Evolutionary conservation across 164 flowering plant species (phyloP).

Genomic region (Berberis vulgaris): DNA sequence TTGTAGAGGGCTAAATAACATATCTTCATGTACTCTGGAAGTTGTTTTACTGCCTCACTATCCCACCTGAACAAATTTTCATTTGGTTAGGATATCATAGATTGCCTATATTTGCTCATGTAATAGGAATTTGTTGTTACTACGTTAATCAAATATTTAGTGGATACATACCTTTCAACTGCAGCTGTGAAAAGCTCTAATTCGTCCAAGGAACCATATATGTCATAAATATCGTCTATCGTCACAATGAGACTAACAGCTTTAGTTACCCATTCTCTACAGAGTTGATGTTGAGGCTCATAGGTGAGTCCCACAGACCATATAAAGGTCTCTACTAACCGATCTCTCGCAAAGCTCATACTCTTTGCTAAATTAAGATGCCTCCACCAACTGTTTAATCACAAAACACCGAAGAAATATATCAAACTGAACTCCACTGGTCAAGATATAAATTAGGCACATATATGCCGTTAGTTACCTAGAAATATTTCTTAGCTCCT

Average conservation of each 20-base stretch:
- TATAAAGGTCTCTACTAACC: slow-evolving; percentile 4
- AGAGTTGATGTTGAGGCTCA: slow-evolving; percentile 1
- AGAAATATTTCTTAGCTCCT: slow-evolving; percentile 19
- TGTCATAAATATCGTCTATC: slow-evolving; percentile 33
- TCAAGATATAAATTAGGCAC: neutral
- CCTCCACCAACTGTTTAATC: slow-evolving; percentile 9
- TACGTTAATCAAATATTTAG: too few relatives aligned
- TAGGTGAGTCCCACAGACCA: neutral
- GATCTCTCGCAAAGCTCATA: slow-evolving; percentile 7
- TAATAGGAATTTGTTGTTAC: too few relatives aligned
- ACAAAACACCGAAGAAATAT: neutral
- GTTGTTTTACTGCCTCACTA: neutral
- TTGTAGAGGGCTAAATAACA: slow-evolving; percentile 14
- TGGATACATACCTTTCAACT: slow-evolving; percentile 4
- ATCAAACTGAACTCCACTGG: neutral
- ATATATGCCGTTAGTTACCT: slow-evolving; percentile 13
- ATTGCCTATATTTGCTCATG: neutral
- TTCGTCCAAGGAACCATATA: slow-evolving; percentile 13
- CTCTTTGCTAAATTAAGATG: neutral
- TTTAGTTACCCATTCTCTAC: slow-evolving; percentile 7
- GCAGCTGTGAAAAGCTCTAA: slow-evolving; percentile 8
- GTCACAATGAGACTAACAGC: neutral
- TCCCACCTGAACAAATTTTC: slow-evolving; percentile 6
- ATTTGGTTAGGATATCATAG: neutral
- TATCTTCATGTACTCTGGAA: slow-evolving; percentile 6